phyloP scores from a whole-genome alignment of 2,329 filamentous ascomycete species.

The Aspergillus fumigatus region DNA sequence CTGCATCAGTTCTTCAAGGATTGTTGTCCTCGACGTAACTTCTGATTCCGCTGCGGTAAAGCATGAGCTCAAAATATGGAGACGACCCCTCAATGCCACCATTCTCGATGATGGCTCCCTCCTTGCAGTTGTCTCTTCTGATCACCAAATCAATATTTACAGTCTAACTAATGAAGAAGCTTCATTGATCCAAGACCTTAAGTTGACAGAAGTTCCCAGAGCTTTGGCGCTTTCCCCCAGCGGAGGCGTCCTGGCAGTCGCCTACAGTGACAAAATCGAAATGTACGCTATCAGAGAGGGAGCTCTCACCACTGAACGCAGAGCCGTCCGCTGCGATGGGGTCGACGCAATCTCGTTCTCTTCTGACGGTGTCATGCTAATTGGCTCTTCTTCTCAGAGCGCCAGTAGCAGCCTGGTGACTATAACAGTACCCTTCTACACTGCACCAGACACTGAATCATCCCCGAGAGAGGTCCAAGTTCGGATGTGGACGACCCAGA shows the following conservation, averaged over 20 bases:
- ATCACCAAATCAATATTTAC: slow-evolving; percentile 85
- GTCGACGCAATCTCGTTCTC: slow-evolving; percentile 74
- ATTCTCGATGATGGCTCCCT: slow-evolving; percentile 73
- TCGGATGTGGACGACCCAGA: slow-evolving; percentile 79
- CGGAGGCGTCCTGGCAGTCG: slow-evolving; percentile 75
- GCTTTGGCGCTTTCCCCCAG: slow-evolving; percentile 77
- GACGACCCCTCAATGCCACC: slow-evolving; percentile 70
- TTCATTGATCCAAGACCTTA: slow-evolving; percentile 67
- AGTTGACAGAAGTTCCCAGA: slow-evolving; percentile 72
- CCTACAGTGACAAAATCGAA: slow-evolving; percentile 85
- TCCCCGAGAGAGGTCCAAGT: slow-evolving; percentile 58
- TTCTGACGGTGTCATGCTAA: slow-evolving; percentile 69
- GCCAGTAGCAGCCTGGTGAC: slow-evolving; percentile 67
- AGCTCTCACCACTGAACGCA: slow-evolving; percentile 61
- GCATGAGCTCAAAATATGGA: slow-evolving; percentile 73
- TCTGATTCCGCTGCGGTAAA: slow-evolving; percentile 58
- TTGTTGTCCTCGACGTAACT: slow-evolving; percentile 70
- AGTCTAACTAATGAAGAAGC: slow-evolving; percentile 62
- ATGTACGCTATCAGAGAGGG: slow-evolving; percentile 68
- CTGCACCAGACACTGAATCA: slow-evolving; percentile 50
- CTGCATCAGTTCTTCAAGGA: slow-evolving; percentile 79
- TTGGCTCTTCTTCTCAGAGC: slow-evolving; percentile 67
- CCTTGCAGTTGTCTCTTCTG: slow-evolving; percentile 73
- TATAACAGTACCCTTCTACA: slow-evolving; percentile 74
- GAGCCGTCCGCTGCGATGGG: slow-evolving; percentile 72